Percentiles rank a stretch among this genome's conserved stretches.
phyloP scores from a whole-genome alignment of 2,329 filamentous ascomycete species.

The Venturia aucupariae region DNA sequence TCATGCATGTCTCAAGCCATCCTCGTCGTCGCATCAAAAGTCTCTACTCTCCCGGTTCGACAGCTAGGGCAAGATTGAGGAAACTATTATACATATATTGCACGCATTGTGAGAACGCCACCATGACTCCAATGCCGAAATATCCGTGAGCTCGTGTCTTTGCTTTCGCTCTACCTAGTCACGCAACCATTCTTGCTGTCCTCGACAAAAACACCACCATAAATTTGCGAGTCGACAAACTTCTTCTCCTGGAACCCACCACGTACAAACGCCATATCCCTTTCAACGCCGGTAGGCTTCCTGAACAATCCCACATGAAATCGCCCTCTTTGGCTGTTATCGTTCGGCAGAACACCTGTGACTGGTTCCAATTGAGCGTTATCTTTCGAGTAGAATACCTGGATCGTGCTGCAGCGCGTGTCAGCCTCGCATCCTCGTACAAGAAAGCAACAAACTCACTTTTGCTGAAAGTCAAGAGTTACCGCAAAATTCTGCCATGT shows the following conservation, averaged over 20 bases:
- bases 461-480: conserved; percentile 46
- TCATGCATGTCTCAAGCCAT: no score
- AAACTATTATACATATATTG: no score
- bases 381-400: conserved; percentile 48
- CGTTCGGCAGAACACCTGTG: conserved; percentile 38
- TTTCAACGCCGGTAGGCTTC: no score
- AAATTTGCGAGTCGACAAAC: conserved; percentile 31
- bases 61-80: no score
- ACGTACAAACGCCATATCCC: conserved; percentile 26
- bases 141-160: background rate
- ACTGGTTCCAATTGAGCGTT: conserved; percentile 37
- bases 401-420: conserved; percentile 36
- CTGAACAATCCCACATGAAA: conserved; percentile 45
- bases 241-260: conserved; percentile 26
- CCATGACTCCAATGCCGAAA: no score
- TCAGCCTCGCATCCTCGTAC: background rate
- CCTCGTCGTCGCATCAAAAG: no score
- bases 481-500: conserved; percentile 55
- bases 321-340: conserved; percentile 50
- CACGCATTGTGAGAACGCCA: no score
- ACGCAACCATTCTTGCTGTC: conserved; percentile 27
- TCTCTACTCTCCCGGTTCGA: no score
- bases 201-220: conserved; percentile 31
- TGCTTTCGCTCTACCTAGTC: conserved; percentile 19
- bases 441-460: conserved; percentile 31